phyloP scores from a whole-genome alignment of 768 basidiomycete species.

The Podaxis sp. region DNA sequence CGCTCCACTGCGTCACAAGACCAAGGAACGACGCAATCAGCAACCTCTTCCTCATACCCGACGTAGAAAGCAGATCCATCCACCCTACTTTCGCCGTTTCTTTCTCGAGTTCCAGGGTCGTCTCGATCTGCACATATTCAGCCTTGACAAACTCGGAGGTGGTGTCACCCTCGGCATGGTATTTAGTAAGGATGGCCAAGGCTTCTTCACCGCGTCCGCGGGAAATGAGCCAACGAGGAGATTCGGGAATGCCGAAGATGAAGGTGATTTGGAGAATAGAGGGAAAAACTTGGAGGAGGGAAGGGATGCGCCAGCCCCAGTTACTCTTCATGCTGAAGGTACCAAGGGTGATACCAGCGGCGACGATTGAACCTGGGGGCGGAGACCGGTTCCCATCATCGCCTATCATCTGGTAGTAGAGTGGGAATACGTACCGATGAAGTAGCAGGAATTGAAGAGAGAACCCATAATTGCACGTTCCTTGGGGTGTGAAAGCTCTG shows the following conservation, averaged over 20 bases:
- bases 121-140: conserved; percentile 55
- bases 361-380: conserved; percentile 48
- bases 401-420: not conserved
- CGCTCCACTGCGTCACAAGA: conserved; percentile 62
- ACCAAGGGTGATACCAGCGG: conserved; percentile 59
- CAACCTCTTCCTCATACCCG: conserved; percentile 53
- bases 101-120: conserved; percentile 50
- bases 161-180: conserved; percentile 59
- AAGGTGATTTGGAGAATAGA: conserved; percentile 52
- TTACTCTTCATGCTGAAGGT: conserved; percentile 57
- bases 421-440: conserved; percentile 37
- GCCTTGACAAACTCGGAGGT: conserved; percentile 55
- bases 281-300: conserved; percentile 56
- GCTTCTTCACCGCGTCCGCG: conserved; percentile 53
- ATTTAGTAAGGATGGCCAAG: conserved; percentile 45
- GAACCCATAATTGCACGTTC: conserved; percentile 67
- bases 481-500: conserved; percentile 66
- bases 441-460: conserved; percentile 63
- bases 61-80: conserved; percentile 40
- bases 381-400: not conserved
- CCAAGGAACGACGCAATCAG: conserved; percentile 49
- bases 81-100: conserved; percentile 47
- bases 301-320: conserved; percentile 73
- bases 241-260: conserved; percentile 60
- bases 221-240: conserved; percentile 63